Evolutionary conservation across 768 basidiomycete species (phyloP).

Genomic region (Lactifluus echinatus): DNA sequence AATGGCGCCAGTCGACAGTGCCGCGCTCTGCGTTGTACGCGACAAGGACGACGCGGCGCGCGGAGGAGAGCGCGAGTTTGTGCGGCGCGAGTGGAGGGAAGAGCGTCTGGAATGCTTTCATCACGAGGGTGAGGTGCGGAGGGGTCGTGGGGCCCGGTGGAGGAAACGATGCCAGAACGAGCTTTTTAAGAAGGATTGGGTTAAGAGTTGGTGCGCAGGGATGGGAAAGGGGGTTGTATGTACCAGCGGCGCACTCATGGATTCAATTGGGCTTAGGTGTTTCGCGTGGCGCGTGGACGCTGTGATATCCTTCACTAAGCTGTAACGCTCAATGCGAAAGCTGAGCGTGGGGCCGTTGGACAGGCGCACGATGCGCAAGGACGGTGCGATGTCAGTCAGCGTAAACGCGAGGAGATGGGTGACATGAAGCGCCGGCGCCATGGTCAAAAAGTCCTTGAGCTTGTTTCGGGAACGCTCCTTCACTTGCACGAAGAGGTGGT

Average conservation of each 20-base stretch:
- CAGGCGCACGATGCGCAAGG: slow-evolving; percentile 76
- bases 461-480: slow-evolving; percentile 89
- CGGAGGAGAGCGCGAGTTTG: slow-evolving; percentile 72
- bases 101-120: slow-evolving; percentile 93
- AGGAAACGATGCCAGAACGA: slow-evolving; percentile 86
- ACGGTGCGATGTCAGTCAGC: slow-evolving; percentile 75
- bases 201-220: background rate
- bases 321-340: slow-evolving; percentile 89
- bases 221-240: slow-evolving; percentile 24
- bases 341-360: slow-evolving; percentile 90
- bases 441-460: slow-evolving; percentile 87
- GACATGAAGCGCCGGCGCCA: slow-evolving; percentile 85
- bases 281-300: slow-evolving; percentile 56
- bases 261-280: slow-evolving; percentile 72
- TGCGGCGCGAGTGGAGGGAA: slow-evolving; percentile 90
- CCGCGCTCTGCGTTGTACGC: slow-evolving; percentile 82
- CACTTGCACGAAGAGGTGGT: slow-evolving; percentile 15
- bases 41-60: slow-evolving; percentile 88
- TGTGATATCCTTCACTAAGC: slow-evolving; percentile 77
- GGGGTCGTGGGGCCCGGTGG: slow-evolving; percentile 65
- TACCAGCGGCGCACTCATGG: slow-evolving; percentile 86
- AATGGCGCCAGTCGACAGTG: slow-evolving; percentile 90
- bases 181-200: slow-evolving; percentile 29
- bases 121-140: slow-evolving; percentile 80
- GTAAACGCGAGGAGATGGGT: slow-evolving; percentile 92